A percentile compares a stretch with the other conserved stretches of the same genome.
These are phyloP conservation scores for Heterococcus sp. DNA, from an alignment of 108 stramenopile genomes.

Conservation along the genomic window DNA sequence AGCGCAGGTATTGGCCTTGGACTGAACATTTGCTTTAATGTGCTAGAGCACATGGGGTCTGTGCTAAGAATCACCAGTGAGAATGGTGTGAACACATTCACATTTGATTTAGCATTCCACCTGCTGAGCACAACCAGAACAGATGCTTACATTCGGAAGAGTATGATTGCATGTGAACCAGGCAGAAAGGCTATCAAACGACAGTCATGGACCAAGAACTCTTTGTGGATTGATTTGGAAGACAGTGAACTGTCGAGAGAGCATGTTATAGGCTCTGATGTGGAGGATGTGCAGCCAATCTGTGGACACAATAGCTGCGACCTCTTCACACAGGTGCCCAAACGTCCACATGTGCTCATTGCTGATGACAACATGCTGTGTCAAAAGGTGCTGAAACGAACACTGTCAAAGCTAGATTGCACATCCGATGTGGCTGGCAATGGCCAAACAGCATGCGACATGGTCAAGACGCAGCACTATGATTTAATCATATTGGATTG, in stretches of 20 bases:
- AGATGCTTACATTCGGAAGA: too few species aligned
- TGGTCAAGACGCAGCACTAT: background rate
- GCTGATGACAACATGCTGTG: slow-evolving; percentile 59
- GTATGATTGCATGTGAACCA: too few species aligned
- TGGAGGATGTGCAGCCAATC: too few species aligned
- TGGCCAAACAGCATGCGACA: slow-evolving; percentile 10
- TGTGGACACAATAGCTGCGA: background rate
- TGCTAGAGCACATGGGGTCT: slow-evolving; percentile 53
- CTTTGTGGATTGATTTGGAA: too few species aligned
- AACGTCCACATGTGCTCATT: slow-evolving; percentile 33
- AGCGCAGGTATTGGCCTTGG: slow-evolving; percentile 43
- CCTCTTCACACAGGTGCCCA: background rate
- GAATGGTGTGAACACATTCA: background rate
- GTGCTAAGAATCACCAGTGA: slow-evolving; percentile 30
- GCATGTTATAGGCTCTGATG: too few species aligned
- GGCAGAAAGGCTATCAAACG: too few species aligned
- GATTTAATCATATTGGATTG: slow-evolving; percentile 32
- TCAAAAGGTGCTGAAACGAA: slow-evolving; percentile 47
- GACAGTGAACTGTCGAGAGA: too few species aligned
- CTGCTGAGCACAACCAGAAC: background rate
- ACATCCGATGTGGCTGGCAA: slow-evolving; percentile 38
- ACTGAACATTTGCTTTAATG: slow-evolving; percentile 57
- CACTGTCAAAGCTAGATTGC: slow-evolving; percentile 29
- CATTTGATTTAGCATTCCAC: background rate
- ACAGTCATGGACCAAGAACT: too few species aligned